Percentiles rank a stretch among this genome's conserved stretches.
Evolutionary conservation across 768 basidiomycete species (phyloP).

Genomic region (Candolleomyces aberdarensis): DNA sequence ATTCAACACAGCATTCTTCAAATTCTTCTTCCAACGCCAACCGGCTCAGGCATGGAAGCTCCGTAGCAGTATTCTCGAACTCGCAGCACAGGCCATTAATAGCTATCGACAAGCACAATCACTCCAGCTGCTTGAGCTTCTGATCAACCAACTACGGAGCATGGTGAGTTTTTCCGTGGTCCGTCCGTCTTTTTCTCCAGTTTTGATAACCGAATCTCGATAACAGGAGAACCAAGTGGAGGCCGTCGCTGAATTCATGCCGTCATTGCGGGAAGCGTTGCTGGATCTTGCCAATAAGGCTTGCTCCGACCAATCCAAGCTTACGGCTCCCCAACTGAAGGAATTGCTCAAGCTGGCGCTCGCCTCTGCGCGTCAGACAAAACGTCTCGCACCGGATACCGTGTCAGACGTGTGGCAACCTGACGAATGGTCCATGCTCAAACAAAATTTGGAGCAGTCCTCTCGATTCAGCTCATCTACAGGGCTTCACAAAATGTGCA

Average conservation of each 20-base stretch:
- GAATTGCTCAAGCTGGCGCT: constrained; percentile 74
- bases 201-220: constrained; percentile 9
- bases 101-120: not conserved
- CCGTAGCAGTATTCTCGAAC: constrained; percentile 54
- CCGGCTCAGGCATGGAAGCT: constrained; percentile 65
- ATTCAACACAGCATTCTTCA: constrained; percentile 71
- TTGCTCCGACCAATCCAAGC: constrained; percentile 40
- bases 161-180: constrained; percentile 34
- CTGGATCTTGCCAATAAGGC: constrained; percentile 46
- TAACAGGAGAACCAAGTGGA: constrained; percentile 21
- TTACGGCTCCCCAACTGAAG: constrained; percentile 69
- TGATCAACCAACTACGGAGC: constrained; percentile 54
- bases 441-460: constrained; percentile 42
- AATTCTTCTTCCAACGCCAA: constrained; percentile 69
- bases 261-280: constrained; percentile 44
- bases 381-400: constrained; percentile 35
- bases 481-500: constrained; percentile 60
- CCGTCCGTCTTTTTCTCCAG: not conserved
- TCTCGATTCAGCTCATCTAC: constrained; percentile 61
- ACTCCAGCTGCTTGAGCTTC: constrained; percentile 55
- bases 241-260: constrained; percentile 51
- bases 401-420: constrained; percentile 55
- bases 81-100: constrained; percentile 62
- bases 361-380: constrained; percentile 62
- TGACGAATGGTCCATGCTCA: constrained; percentile 50